Evolutionary conservation across 2,329 filamentous ascomycete genomes (phyloP).

Genomic region (Stachybotrys elegans): DNA sequence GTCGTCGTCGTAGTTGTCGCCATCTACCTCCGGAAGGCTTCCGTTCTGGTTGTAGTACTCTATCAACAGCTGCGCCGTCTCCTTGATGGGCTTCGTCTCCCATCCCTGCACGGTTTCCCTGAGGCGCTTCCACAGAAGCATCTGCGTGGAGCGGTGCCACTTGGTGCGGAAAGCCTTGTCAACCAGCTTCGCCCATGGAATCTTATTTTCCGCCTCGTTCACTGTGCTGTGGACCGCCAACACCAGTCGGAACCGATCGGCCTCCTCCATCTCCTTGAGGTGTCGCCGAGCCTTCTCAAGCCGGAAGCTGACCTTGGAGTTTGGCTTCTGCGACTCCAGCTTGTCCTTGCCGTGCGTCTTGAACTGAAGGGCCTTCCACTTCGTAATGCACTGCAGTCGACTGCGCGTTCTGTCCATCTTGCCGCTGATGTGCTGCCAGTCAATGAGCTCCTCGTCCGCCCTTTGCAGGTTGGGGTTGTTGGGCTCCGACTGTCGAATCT

Average conservation of each 20-base stretch:
- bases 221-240: conserved; percentile 36
- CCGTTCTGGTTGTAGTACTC: conserved; percentile 27
- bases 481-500: conserved; percentile 25
- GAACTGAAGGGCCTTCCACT: conserved; percentile 52
- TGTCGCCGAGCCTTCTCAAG: conserved; percentile 38
- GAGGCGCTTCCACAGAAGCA: conserved; percentile 34
- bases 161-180: conserved; percentile 33
- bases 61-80: conserved; percentile 29
- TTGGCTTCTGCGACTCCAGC: conserved; percentile 24
- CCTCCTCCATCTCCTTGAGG: conserved; percentile 33
- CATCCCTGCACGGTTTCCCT: conserved; percentile 26
- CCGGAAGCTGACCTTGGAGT: conserved; percentile 33
- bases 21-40: conserved; percentile 26
- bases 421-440: conserved; percentile 61
- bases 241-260: conserved; percentile 40
- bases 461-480: conserved; percentile 27
- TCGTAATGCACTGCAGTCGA: conserved; percentile 61
- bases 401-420: conserved; percentile 58
- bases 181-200: conserved; percentile 44
- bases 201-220: conserved; percentile 36
- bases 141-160: conserved; percentile 31
- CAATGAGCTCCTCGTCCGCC: conserved; percentile 49
- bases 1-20: conserved; percentile 22
- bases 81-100: conserved; percentile 23
- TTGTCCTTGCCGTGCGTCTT: conserved; percentile 27